Base-by-base conservation (phyloP, 345 rosid species). In the Kernera saxatilis region DNA sequence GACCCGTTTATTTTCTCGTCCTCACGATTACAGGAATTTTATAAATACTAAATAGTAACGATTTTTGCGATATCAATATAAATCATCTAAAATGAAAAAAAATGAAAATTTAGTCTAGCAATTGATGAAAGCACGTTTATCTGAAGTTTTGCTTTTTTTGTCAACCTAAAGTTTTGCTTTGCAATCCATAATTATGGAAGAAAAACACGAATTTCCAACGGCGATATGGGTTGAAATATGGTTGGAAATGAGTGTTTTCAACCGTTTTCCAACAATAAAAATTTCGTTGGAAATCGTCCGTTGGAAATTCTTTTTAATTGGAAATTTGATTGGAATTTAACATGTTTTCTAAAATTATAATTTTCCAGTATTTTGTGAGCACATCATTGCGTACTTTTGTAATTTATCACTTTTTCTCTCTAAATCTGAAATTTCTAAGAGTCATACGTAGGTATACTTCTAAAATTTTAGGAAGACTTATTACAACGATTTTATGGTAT, bases 1-100 rank as follows among this genome's bases (percentile, higher is more conserved):
- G 74, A 43, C 70, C 79, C 37, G 46, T 52, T 52, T 54, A 36
- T 45, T n/a, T 37, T 23, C 53, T 75, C 33, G 18, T 52, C 73
- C 78, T 60, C 73, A 67, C 37, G 32, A 59, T 52, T 59, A 68
- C 46, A 32, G 22, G 25, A 55, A 32, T 33, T 55, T 11, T n/a
- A n/a, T n/a, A n/a, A n/a, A 55, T 55, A 5, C n/a, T 9, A 17
- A 54, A 33, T 43, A 18, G 61, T 11, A 2, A 5, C 23, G 60
- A 8, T 54, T 54, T 53, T 26, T 14, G 56, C 19, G 9, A 52
- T 30, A 54, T 54, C 23, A 30, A 30, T 15, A 17, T 17, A 5
- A 17, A 29, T 29, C 22, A 54, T 2, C 39, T 51, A 52, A 30
- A 52, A 30, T 7, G 18, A 9, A 29, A 29, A 29, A n/a, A 43